Evolutionary conservation across 148 eudicot species (phyloP), one percentile per base, ranked within the genome.

Genomic region (Nepenthes gracilis): DNA sequence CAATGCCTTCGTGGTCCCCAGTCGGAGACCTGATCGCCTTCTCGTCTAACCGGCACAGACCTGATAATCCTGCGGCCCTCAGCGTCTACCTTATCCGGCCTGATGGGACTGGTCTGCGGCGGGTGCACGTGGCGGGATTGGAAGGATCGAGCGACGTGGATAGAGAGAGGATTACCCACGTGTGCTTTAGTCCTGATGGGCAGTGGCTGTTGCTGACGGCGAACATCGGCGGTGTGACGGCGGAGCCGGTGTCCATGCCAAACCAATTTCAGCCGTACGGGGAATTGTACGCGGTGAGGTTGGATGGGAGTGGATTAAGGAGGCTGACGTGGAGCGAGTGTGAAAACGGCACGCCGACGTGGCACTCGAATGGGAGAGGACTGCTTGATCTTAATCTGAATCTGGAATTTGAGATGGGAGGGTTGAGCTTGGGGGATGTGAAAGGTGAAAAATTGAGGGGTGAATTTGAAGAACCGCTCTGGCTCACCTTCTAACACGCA

Each of bases 1-100:
- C 97, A 0, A 91, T 91, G 97, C 93, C 96, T 0, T 59, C 80
- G 64, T 91, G 93, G 88, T 91, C 97, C 1, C 97, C 93, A 0
- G 82, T 80, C 45, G 97, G 97, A 3, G 49, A 83, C 36, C 58
- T 79, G 7, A 87, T 91, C 0, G 97, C 88, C 0, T 91, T 87
- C 61, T 91, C 97, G 0, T 91, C 97, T 0, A 85, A 87, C 60
- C 69, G 82, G 55, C 89, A 91, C 55, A 74, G 74, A 55, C 95
- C 92, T 0, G 72, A 67, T 1, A 23, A 23, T 23, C 23, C 23
- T 23, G 23, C 23, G 23, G 23, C 0, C 23, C 0, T 23, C 23
- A 23, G 23, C 23, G 23, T 87, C 8, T 91, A 87, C 57, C 33
- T 87, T 36, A 50, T 83, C 10, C 65, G 57, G 6, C 78, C 90